Evolutionary conservation across 768 basidiomycete genomes (phyloP).

Genomic region (Leccinum incarnatum): DNA sequence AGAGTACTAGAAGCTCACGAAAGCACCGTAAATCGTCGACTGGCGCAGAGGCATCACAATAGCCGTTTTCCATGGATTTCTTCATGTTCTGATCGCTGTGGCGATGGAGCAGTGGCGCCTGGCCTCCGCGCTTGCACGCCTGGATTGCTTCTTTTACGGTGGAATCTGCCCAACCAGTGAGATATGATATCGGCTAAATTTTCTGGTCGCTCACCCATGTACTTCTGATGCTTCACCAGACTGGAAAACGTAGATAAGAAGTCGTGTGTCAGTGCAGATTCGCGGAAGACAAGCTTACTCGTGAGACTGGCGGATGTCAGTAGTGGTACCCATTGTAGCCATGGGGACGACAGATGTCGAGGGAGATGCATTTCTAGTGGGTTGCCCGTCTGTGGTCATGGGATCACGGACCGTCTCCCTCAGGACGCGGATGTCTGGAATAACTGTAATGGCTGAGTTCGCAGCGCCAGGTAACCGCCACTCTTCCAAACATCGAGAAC

Average conservation of each 20-base stretch:
- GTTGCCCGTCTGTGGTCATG: no score
- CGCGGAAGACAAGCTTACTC: neutral
- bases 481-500: slow-evolving; percentile 28
- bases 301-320: neutral
- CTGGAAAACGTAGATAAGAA: neutral
- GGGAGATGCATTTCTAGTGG: no score
- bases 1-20: slow-evolving; percentile 37
- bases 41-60: slow-evolving; percentile 69
- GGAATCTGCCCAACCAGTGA: neutral
- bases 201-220: slow-evolving; percentile 34
- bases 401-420: no score
- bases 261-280: slow-evolving; percentile 21
- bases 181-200: neutral
- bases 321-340: no score
- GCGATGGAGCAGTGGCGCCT: slow-evolving; percentile 28
- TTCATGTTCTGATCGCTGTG: slow-evolving; percentile 64
- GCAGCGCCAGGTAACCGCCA: slow-evolving; percentile 14
- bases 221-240: slow-evolving; percentile 33
- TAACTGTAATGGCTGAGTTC: no score
- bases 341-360: no score
- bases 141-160: neutral
- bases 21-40: slow-evolving; percentile 52
- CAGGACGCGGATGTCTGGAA: no score
- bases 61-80: slow-evolving; percentile 58
- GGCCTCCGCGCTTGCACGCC: neutral